Conservation (phyloP, 2,329 filamentous ascomycete genomes). For the Ophiostoma tasmaniense region DNA sequence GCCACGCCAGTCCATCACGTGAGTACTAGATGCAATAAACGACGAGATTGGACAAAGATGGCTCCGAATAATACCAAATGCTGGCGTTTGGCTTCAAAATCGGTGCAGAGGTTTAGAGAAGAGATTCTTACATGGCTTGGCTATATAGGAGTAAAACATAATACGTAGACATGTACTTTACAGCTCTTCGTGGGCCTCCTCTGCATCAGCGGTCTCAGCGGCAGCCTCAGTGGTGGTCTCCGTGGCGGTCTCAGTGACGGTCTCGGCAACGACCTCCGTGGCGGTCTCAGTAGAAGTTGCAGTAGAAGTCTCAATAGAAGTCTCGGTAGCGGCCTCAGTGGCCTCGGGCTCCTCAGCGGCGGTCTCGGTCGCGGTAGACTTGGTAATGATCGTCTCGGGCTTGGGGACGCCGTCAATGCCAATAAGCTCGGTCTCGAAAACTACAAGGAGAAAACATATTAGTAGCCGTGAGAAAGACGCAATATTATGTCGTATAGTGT, state of each 20-base stretch:
- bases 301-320: slow-evolving; percentile 36
- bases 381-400: slow-evolving; percentile 39
- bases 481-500: background rate
- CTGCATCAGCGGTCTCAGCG: slow-evolving; percentile 32
- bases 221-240: slow-evolving; percentile 35
- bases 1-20: too few relatives aligned
- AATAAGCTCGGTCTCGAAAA: slow-evolving; percentile 67
- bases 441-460: slow-evolving; percentile 29
- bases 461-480: background rate
- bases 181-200: background rate
- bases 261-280: slow-evolving; percentile 38
- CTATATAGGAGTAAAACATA: background rate
- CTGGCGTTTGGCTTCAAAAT: too few relatives aligned
- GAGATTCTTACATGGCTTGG: background rate
- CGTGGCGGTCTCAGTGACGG: slow-evolving; percentile 37
- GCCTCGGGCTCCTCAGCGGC: slow-evolving; percentile 25
- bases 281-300: slow-evolving; percentile 28
- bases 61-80: too few relatives aligned
- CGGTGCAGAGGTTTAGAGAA: background rate
- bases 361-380: slow-evolving; percentile 29
- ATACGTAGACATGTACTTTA: background rate
- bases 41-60: too few relatives aligned
- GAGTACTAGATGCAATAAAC: too few relatives aligned
- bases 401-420: slow-evolving; percentile 65
- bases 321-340: slow-evolving; percentile 31